These are phyloP conservation scores for Holtermanniella nyarrowii DNA, from an alignment of 768 basidiomycete species.

Conservation along the genomic window DNA sequence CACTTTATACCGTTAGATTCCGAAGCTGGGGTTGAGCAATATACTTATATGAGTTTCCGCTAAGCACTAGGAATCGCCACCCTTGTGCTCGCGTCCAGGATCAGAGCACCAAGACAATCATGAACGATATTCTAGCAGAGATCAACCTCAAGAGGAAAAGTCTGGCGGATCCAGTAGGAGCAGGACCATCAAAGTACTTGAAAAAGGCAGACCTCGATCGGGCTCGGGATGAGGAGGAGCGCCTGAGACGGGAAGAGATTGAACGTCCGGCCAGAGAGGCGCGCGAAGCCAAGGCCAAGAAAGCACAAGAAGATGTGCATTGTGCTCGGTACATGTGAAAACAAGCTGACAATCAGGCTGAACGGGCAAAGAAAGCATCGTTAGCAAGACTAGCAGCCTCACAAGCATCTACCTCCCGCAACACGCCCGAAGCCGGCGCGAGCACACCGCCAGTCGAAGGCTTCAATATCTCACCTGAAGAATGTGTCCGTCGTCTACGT, in stretches of 20 bases:
- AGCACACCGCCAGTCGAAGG: constrained; percentile 25
- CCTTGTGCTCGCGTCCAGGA: too few species aligned
- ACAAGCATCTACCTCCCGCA: constrained; percentile 27
- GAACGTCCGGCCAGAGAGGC: constrained; percentile 31
- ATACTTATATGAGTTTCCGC: too few species aligned
- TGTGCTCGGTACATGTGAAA: background rate
- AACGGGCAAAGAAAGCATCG: constrained; percentile 10
- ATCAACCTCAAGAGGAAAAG: constrained; percentile 79
- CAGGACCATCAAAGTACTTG: constrained; percentile 65
- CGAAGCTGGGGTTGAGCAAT: too few species aligned
- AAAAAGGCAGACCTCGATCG: constrained; percentile 80
- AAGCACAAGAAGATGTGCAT: constrained; percentile 19
- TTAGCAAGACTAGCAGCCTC: constrained; percentile 16
- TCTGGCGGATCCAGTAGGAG: constrained; percentile 48
- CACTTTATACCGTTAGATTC: too few species aligned
- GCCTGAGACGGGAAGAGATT: constrained; percentile 42
- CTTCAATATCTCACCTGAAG: constrained; percentile 89
- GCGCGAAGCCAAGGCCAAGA: constrained; percentile 22
- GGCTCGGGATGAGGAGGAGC: constrained; percentile 44
- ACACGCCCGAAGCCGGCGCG: constrained; percentile 42
- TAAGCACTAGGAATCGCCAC: too few species aligned
- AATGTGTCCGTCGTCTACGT: constrained; percentile 78
- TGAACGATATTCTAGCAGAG: constrained; percentile 87
- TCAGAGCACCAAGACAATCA: too few species aligned
- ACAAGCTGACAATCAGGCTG: constrained; percentile 10